Percentiles rank a stretch among this genome's conserved stretches.
Conservation (phyloP, 345 rosid genomes). For the Lepidium didymum region DNA sequence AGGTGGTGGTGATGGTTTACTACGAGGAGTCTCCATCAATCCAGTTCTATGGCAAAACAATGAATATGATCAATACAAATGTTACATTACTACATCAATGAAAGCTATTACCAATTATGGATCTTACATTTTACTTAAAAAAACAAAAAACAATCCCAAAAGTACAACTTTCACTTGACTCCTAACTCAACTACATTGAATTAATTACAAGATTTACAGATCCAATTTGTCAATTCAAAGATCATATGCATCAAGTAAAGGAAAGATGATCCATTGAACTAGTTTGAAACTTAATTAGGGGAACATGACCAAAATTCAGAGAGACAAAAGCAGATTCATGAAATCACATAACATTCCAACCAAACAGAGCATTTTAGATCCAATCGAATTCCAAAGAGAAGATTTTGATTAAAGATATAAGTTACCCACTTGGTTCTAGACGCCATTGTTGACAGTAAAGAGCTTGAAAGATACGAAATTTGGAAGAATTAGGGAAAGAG, state of each 20-base stretch:
- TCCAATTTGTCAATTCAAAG: constrained; percentile 5
- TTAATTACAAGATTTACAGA: neutral
- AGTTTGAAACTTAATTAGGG: neutral
- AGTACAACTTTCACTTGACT: neutral
- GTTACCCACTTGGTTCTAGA: constrained; percentile 27
- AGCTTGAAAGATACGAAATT: neutral
- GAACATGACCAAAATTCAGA: neutral
- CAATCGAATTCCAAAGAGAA: neutral
- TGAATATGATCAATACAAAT: neutral
- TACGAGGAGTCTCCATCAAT: constrained; percentile 67
- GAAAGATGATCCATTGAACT: neutral
- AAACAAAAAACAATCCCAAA: neutral
- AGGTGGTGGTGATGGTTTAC: constrained; percentile 61
- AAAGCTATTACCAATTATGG: neutral
- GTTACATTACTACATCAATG: neutral
- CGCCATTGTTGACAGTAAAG: constrained; percentile 17
- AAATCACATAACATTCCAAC: neutral
- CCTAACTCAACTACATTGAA: neutral
- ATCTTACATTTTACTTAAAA: neutral
- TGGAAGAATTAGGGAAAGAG: neutral
- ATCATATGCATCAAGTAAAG: neutral
- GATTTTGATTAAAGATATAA: neutral
- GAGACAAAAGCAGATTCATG: neutral
- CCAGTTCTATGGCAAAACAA: constrained; percentile 46
- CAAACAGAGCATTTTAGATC: neutral